A percentile compares a stretch with the other conserved stretches of the same genome.
Conservation (phyloP, 352 stramenopile genomes). For the Globisporangium ultimum region DNA sequence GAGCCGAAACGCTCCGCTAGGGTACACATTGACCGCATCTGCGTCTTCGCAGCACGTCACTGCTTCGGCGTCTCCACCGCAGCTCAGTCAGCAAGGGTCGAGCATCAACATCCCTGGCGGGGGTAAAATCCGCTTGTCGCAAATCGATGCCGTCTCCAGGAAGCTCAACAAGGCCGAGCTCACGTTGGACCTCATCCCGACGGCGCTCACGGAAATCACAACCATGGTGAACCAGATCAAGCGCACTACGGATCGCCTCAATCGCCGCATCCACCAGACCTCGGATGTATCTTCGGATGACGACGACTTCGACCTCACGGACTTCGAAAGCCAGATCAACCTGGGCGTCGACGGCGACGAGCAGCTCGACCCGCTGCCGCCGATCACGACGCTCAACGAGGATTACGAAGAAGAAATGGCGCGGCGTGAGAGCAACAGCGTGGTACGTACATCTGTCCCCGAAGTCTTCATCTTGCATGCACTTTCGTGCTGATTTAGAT, state of each 20-base stretch:
- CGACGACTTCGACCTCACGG: conserved; percentile 47
- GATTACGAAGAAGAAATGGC: conserved; percentile 62
- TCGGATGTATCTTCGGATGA: conserved; percentile 36
- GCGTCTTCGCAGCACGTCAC: neutral
- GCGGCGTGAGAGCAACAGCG: conserved; percentile 52
- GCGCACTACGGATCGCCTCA: conserved; percentile 54
- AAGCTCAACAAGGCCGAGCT: conserved; percentile 56
- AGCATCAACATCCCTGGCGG: conserved; percentile 6
- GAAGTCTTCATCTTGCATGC: no score
- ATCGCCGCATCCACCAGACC: conserved; percentile 33
- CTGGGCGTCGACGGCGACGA: conserved; percentile 19
- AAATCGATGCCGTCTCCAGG: conserved; percentile 45
- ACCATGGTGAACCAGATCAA: conserved; percentile 73
- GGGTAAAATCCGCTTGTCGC: conserved; percentile 17
- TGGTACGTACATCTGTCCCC: conserved; percentile 1
- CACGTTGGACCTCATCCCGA: conserved; percentile 44
- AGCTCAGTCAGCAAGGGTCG: conserved; percentile 6
- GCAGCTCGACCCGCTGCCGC: conserved; percentile 3
- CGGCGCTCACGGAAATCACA: conserved; percentile 62
- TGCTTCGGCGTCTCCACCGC: neutral
- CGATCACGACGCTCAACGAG: conserved; percentile 42
- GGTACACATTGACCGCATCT: neutral
- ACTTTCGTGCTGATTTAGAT: neutral
- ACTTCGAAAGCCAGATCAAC: conserved; percentile 32
- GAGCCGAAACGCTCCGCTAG: neutral